Percentiles rank a stretch among this genome's conserved stretches.
These are phyloP conservation scores for Calamus simplicifolius DNA, from an alignment of 176 grass and related monocot genomes.

Conservation along the genomic window DNA sequence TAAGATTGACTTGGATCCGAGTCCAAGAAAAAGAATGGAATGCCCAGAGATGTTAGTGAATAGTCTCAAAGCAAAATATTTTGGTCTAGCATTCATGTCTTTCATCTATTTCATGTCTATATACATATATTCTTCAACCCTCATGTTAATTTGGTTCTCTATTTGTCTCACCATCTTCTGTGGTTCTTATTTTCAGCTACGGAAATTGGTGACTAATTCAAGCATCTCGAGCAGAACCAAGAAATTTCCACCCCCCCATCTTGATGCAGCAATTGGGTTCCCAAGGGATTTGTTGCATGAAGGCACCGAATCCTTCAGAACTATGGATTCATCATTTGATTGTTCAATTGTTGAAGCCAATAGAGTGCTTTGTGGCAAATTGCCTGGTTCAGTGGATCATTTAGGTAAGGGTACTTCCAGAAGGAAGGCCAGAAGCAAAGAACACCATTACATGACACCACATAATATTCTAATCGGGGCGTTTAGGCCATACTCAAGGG, in stretches of 20 bases:
- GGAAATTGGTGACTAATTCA: constrained; percentile 60
- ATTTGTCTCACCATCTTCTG: background rate
- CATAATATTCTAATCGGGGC: constrained; percentile 56
- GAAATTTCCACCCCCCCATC: constrained; percentile 90
- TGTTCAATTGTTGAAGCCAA: constrained; percentile 29
- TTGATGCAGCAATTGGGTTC: constrained; percentile 70
- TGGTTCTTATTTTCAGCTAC: constrained; percentile 40
- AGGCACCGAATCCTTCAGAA: background rate
- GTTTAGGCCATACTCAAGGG: constrained; percentile 49
- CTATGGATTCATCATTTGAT: constrained; percentile 54
- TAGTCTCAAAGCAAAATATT: too few species aligned
- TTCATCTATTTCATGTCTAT: too few species aligned
- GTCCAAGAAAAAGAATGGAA: too few species aligned
- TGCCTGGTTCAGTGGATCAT: constrained; percentile 56
- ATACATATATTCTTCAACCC: too few species aligned
- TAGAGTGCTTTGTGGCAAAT: constrained; percentile 26
- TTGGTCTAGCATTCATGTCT: too few species aligned
- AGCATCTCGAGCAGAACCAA: constrained; percentile 57
- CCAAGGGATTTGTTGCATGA: constrained; percentile 29
- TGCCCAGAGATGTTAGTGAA: too few species aligned
- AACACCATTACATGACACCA: constrained; percentile 47
- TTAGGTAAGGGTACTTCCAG: constrained; percentile 18
- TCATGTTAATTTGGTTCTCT: background rate
- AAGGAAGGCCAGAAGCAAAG: constrained; percentile 37
- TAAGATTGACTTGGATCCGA: too few species aligned